A percentile compares a stretch with the other conserved stretches of the same genome.
phyloP scores from a whole-genome alignment of 2,329 filamentous ascomycete species.

The Fusarium illudens region DNA sequence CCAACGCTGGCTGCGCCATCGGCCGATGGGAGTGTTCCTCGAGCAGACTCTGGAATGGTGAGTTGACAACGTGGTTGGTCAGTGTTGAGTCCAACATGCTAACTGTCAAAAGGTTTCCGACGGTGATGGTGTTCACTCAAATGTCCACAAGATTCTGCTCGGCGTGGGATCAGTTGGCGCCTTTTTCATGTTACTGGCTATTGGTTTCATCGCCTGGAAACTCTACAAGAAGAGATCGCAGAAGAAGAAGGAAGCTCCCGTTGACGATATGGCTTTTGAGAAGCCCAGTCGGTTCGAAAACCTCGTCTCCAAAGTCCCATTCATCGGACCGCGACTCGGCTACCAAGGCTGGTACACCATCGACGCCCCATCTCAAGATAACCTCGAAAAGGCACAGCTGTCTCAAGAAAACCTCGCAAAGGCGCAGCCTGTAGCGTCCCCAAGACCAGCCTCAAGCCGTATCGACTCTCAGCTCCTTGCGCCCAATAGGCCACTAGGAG shows the following conservation, averaged over 20 bases:
- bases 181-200: conserved; percentile 33
- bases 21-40: conserved; percentile 16
- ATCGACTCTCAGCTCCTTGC: conserved; percentile 39
- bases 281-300: conserved; percentile 37
- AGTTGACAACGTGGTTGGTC: conserved; percentile 7
- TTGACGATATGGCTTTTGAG: conserved; percentile 33
- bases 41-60: conserved; percentile 23
- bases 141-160: conserved; percentile 39
- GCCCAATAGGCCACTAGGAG: conserved; percentile 30
- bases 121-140: conserved; percentile 24
- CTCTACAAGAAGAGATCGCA: conserved; percentile 18
- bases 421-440: conserved; percentile 6
- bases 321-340: conserved; percentile 47
- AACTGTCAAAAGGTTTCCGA: conserved; percentile 21
- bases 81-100: conserved; percentile 4
- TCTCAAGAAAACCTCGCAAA: conserved; percentile 37
- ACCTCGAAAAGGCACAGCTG: conserved; percentile 8
- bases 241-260: conserved; percentile 8
- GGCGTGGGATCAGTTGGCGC: conserved; percentile 36
- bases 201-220: conserved; percentile 39
- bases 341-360: conserved; percentile 48
- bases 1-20: conserved; percentile 21
- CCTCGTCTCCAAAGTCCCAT: conserved; percentile 47
- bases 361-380: conserved; percentile 37
- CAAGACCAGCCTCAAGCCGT: conserved; percentile 12